phyloP scores from a whole-genome alignment of 306 rosid species.

The Echinosophora koreensis region DNA sequence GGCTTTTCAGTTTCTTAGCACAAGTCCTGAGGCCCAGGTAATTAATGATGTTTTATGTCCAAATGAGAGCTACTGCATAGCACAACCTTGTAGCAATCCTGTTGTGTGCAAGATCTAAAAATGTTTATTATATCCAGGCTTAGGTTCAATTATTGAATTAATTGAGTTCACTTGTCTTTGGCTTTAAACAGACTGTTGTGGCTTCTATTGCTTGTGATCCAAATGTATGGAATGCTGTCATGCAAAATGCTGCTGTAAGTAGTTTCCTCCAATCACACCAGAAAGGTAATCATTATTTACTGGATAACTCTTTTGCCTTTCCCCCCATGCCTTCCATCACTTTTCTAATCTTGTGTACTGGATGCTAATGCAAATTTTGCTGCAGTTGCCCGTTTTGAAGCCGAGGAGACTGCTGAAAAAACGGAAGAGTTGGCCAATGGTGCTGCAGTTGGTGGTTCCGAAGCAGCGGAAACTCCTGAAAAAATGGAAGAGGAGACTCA shows the following conservation, averaged over 20 bases:
- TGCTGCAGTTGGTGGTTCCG: background rate
- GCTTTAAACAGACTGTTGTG: conserved; percentile 70
- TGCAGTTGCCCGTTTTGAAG: conserved; percentile 46
- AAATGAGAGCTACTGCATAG: background rate
- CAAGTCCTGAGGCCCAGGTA: conserved; percentile 79
- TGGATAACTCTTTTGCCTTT: background rate
- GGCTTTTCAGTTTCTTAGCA: conserved; percentile 70
- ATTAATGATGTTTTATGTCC: conserved; percentile 19
- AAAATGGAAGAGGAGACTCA: conserved; percentile 5
- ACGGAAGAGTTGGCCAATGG: conserved; percentile 41
- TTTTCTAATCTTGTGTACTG: conserved; percentile 11
- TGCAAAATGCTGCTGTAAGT: conserved; percentile 63
- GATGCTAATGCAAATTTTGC: conserved; percentile 25
- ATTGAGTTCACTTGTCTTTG: conserved; percentile 10
- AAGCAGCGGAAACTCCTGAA: background rate
- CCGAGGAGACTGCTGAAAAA: conserved; percentile 19
- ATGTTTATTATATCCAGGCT: background rate
- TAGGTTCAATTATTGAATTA: conserved; percentile 20
- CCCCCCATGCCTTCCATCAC: background rate
- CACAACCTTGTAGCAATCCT: background rate
- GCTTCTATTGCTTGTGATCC: conserved; percentile 78
- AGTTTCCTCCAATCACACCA: conserved; percentile 61
- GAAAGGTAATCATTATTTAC: conserved; percentile 41
- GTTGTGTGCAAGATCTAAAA: background rate
- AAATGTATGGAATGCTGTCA: conserved; percentile 73